Conservation (phyloP, 78 protist genomes). For the Speleostelium caveatum region DNA sequence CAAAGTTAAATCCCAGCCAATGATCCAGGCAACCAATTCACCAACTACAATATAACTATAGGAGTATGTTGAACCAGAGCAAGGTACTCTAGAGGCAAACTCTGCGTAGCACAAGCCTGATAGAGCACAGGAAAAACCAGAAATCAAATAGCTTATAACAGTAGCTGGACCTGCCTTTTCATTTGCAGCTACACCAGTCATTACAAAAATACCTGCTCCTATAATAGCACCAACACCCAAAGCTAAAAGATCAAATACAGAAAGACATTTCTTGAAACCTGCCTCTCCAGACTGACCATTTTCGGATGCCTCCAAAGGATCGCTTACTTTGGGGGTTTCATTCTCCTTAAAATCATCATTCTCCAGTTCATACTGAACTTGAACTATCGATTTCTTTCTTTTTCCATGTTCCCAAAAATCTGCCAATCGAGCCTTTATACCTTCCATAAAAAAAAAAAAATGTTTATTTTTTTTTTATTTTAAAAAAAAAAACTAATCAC, state of each 20-base stretch:
- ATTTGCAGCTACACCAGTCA: conserved; percentile 85
- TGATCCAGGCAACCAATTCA: conserved; percentile 69
- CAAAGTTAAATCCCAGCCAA: conserved; percentile 79
- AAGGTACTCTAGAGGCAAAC: conserved; percentile 71
- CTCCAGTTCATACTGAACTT: conserved; percentile 5
- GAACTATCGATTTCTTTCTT: conserved; percentile 34
- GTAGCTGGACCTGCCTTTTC: conserved; percentile 86
- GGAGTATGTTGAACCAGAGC: conserved; percentile 74
- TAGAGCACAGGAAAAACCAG: conserved; percentile 68
- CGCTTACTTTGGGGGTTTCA: not conserved
- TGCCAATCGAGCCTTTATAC: not conserved
- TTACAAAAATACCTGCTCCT: conserved; percentile 90
- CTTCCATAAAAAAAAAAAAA: no score
- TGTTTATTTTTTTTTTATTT: no score
- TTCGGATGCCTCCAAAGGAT: no score
- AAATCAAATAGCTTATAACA: conserved; percentile 29
- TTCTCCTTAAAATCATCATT: not conserved
- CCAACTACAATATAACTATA: conserved; percentile 79
- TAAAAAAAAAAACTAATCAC: no score
- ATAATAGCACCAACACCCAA: conserved; percentile 82
- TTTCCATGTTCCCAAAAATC: conserved; percentile 5
- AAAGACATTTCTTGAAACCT: conserved; percentile 41
- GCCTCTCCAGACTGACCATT: not conserved
- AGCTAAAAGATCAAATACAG: conserved; percentile 60
- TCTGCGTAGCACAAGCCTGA: conserved; percentile 84